Evolutionary conservation across 352 stramenopile species (phyloP).

Genomic region (Phytophthora kernoviae): DNA sequence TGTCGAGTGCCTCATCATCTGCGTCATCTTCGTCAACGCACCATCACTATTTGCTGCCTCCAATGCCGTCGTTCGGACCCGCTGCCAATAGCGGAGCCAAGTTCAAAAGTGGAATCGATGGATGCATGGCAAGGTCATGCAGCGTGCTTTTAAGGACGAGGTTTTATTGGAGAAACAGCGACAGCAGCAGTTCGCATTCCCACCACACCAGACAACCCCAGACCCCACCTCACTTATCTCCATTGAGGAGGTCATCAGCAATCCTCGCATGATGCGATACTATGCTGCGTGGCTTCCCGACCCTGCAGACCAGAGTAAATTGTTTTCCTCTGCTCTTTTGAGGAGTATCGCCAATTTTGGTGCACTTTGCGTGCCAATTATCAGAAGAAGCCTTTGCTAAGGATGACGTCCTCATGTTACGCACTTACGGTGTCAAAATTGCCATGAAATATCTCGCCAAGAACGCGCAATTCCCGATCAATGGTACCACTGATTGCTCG

Average conservation of each 20-base stretch:
- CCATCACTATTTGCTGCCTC: conserved; percentile 33
- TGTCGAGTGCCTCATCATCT: conserved; percentile 19
- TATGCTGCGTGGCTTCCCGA: conserved; percentile 68
- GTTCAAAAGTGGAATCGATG: conserved; percentile 88
- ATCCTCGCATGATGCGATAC: conserved; percentile 83
- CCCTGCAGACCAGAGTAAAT: conserved; percentile 66
- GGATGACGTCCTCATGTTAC: conserved; percentile 82
- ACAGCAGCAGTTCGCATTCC: conserved; percentile 37
- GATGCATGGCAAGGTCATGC: conserved; percentile 74
- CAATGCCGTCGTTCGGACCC: conserved; percentile 35
- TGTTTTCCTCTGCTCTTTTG: conserved; percentile 85
- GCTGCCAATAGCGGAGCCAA: conserved; percentile 58
- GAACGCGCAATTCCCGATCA: conserved; percentile 83
- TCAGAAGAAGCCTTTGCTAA: conserved; percentile 71
- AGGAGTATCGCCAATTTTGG: conserved; percentile 79
- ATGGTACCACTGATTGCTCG: conserved; percentile 16
- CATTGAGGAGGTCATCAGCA: conserved; percentile 81
- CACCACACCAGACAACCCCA: conserved; percentile 32
- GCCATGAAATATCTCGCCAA: conserved; percentile 85
- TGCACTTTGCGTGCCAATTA: conserved; percentile 74
- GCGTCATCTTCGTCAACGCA: conserved; percentile 24
- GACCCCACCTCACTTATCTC: conserved; percentile 64
- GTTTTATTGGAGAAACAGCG: conserved; percentile 41
- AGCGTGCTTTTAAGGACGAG: conserved; percentile 67
- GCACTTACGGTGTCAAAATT: conserved; percentile 88